These are phyloP conservation scores for Pythium biforme DNA, from an alignment of 352 stramenopile genomes.

Conservation along the genomic window DNA sequence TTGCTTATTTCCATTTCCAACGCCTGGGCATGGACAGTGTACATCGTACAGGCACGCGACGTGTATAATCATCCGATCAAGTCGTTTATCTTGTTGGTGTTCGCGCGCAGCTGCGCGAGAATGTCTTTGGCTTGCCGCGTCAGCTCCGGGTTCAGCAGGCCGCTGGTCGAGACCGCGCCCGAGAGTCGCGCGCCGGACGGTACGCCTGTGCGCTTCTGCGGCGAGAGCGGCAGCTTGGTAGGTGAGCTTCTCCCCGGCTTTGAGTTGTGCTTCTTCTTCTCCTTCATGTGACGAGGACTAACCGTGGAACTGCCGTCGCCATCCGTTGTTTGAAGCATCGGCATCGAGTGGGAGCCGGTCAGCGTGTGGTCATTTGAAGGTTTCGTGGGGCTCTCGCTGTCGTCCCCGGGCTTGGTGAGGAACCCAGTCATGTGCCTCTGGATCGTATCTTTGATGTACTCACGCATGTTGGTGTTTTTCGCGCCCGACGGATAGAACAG, in stretches of 20 bases:
- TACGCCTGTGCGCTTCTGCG: not conserved
- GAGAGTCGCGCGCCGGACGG: constrained; percentile 10
- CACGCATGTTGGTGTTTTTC: constrained; percentile 72
- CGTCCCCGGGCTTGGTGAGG: not conserved
- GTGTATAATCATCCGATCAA: constrained; percentile 37
- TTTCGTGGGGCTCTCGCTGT: not conserved
- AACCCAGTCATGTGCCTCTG: constrained; percentile 33
- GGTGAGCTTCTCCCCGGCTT: not conserved
- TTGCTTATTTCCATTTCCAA: not conserved
- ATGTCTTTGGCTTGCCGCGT: constrained; percentile 56
- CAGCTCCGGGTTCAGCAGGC: constrained; percentile 53
- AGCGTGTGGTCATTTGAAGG: not conserved
- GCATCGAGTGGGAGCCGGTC: not conserved
- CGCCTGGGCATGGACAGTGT: no score
- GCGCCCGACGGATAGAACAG: constrained; percentile 70
- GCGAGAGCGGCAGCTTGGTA: constrained; percentile 2
- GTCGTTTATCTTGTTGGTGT: constrained; percentile 76
- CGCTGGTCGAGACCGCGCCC: constrained; percentile 25
- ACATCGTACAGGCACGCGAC: not conserved
- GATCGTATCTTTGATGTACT: constrained; percentile 66
- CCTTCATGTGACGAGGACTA: not conserved
- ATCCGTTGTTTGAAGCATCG: not conserved
- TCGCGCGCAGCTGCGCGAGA: constrained; percentile 53
- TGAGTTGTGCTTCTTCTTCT: not conserved
- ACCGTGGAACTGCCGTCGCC: not conserved